Evolutionary conservation across 2,329 filamentous ascomycete genomes (phyloP).

Genomic region (Monosporascus cannonballus): DNA sequence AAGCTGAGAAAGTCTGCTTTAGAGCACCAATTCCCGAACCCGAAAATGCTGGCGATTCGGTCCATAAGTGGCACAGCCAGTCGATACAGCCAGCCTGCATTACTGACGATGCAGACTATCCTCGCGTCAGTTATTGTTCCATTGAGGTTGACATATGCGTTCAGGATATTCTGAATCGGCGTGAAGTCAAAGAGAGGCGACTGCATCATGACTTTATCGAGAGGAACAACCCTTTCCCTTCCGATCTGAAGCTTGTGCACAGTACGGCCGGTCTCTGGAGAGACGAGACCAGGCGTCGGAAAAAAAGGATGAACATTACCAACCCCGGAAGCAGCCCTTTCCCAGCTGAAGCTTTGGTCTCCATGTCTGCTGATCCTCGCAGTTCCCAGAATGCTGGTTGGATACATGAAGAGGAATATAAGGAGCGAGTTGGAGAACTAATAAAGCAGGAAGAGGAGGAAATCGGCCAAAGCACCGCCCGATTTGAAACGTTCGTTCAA

Average conservation of each 20-base stretch:
- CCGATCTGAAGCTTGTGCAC: slow-evolving; percentile 76
- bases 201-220: slow-evolving; percentile 88
- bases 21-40: slow-evolving; percentile 68
- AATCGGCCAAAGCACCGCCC: slow-evolving; percentile 35
- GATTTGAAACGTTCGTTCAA: slow-evolving; percentile 62
- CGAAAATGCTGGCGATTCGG: slow-evolving; percentile 50
- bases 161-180: slow-evolving; percentile 80
- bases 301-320: slow-evolving; percentile 59
- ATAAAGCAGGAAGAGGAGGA: slow-evolving; percentile 56
- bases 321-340: slow-evolving; percentile 69
- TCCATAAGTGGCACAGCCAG: slow-evolving; percentile 74
- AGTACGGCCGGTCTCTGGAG: slow-evolving; percentile 94
- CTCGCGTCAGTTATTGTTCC: slow-evolving; percentile 78
- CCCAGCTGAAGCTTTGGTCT: slow-evolving; percentile 71
- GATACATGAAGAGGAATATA: slow-evolving; percentile 87
- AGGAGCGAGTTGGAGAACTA: slow-evolving; percentile 56
- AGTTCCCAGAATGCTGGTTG: slow-evolving; percentile 70
- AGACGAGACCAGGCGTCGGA: slow-evolving; percentile 77
- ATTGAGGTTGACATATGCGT: slow-evolving; percentile 87
- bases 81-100: slow-evolving; percentile 58
- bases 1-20: slow-evolving; percentile 65
- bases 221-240: slow-evolving; percentile 52
- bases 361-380: slow-evolving; percentile 80
- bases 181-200: slow-evolving; percentile 65
- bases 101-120: slow-evolving; percentile 57